phyloP scores from a whole-genome alignment of 2,329 filamentous ascomycete genomes.

The Neoscytalidium dimidiatum region DNA sequence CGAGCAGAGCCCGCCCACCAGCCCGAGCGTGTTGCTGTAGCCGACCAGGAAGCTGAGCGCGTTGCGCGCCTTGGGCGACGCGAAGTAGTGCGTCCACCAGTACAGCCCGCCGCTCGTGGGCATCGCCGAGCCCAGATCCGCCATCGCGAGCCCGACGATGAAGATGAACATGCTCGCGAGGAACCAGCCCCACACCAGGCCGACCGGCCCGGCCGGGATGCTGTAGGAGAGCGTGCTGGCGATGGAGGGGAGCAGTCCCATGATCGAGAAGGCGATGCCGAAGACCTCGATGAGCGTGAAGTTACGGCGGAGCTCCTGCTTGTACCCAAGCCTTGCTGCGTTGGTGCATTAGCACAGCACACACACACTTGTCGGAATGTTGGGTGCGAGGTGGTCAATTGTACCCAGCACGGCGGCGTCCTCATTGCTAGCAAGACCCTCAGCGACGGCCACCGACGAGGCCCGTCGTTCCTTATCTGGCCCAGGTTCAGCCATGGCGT shows the following conservation, averaged over 20 bases:
- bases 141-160: constrained; percentile 61
- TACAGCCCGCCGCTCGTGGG: constrained; percentile 62
- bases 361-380: too few relatives aligned
- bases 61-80: constrained; percentile 56
- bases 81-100: constrained; percentile 63
- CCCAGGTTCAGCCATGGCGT: not conserved
- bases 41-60: constrained; percentile 62
- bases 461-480: constrained; percentile 7
- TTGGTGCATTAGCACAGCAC: not conserved
- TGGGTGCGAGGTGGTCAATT: constrained; percentile 5
- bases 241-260: constrained; percentile 63
- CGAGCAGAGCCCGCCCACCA: constrained; percentile 63
- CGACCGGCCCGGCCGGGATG: constrained; percentile 60
- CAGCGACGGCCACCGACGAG: constrained; percentile 7
- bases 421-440: constrained; percentile 37
- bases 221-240: constrained; percentile 61
- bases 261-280: constrained; percentile 50
- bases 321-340: constrained; percentile 43
- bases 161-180: constrained; percentile 60
- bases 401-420: constrained; percentile 45
- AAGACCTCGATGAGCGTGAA: constrained; percentile 66
- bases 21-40: constrained; percentile 62
- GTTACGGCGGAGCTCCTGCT: constrained; percentile 63
- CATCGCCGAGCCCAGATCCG: constrained; percentile 48
- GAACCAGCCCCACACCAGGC: constrained; percentile 65